Conservation (phyloP, 495 filamentous ascomycete species). For the Hypoxylon lenormandii region DNA sequence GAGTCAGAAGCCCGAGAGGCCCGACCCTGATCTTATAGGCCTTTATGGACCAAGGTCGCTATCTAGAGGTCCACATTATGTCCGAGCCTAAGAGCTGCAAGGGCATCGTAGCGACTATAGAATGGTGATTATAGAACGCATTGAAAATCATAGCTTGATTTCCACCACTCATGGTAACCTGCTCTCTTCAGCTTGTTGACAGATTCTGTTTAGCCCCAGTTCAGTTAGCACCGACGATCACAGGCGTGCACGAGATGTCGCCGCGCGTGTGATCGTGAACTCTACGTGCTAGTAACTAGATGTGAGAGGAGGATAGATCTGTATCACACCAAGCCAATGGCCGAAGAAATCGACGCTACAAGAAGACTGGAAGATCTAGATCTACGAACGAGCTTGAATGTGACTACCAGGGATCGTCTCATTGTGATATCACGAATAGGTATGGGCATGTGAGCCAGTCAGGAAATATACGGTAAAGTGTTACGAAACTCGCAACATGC, state of each 20-base stretch:
- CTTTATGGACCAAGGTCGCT: neutral
- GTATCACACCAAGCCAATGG: slow-evolving; percentile 2
- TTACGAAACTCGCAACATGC: neutral
- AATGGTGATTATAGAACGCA: slow-evolving; percentile 2
- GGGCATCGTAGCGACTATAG: neutral
- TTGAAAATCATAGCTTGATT: neutral
- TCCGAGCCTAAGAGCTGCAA: slow-evolving; percentile 1
- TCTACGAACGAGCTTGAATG: neutral
- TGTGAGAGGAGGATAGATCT: neutral
- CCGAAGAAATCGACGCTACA: neutral
- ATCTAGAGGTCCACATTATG: slow-evolving; percentile 7
- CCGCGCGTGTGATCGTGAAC: neutral
- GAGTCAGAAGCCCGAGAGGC: slow-evolving; percentile 8
- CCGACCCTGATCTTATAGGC: slow-evolving; percentile 1
- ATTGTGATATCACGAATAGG: neutral
- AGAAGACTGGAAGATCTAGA: neutral
- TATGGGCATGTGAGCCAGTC: neutral
- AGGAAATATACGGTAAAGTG: neutral
- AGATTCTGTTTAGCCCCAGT: neutral
- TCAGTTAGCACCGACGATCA: neutral
- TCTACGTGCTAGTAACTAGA: neutral
- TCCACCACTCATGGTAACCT: neutral
- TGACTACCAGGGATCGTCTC: neutral
- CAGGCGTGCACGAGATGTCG: neutral
- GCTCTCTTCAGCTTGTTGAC: neutral